Evolutionary conservation across 2,329 filamentous ascomycete genomes (phyloP).

Genomic region (Fusarium sororula): DNA sequence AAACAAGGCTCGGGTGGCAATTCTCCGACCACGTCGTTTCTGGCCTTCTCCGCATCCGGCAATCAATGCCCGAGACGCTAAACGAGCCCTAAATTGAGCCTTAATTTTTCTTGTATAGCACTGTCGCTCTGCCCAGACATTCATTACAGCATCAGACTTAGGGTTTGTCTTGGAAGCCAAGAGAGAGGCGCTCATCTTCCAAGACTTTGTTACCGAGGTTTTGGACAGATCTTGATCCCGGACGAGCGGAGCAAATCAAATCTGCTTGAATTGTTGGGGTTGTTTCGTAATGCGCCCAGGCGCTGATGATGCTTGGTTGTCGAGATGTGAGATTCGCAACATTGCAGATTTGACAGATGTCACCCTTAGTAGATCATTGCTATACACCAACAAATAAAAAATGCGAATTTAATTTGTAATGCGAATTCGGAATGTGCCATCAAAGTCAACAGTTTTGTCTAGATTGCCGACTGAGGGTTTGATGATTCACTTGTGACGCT

Average conservation of each 20-base stretch:
- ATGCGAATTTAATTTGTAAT: not conserved
- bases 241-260: not conserved
- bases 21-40: not conserved
- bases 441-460: fast-evolving
- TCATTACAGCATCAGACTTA: not conserved
- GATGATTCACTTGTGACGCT: not conserved
- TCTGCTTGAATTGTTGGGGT: not conserved
- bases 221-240: conserved; percentile 1
- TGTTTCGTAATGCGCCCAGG: not conserved
- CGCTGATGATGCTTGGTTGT: not conserved
- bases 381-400: too few species aligned
- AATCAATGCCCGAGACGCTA: conserved; percentile 1
- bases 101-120: not conserved
- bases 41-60: conserved; percentile 10
- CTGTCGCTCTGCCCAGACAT: not conserved
- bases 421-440: not conserved
- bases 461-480: not conserved
- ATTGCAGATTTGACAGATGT: not conserved
- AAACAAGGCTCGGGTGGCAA: not conserved
- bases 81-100: not conserved
- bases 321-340: not conserved
- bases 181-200: not conserved
- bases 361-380: not conserved
- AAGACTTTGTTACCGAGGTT: not conserved
- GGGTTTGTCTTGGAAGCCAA: not conserved